These are phyloP conservation scores for Tricholoma sp. DNA, from an alignment of 768 basidiomycete genomes.

Conservation along the genomic window DNA sequence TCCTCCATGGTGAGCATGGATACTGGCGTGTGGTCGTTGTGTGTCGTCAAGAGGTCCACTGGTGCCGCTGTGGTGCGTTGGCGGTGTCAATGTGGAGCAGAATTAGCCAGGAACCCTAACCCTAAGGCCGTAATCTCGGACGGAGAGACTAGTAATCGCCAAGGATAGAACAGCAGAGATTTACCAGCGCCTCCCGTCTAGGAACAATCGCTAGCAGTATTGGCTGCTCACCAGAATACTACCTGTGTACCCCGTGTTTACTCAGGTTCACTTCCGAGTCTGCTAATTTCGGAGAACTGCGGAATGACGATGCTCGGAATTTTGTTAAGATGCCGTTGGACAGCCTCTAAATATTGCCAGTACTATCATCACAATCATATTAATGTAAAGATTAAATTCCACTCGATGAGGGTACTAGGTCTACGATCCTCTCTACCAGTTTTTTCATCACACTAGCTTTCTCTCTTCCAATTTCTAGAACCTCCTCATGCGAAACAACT, in stretches of 20 bases:
- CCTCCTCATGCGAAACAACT: constrained; percentile 76
- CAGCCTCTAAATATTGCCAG: too few species aligned
- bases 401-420: constrained; percentile 14
- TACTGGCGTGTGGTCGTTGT: constrained; percentile 18
- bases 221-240: too few species aligned
- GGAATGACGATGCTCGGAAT: neutral
- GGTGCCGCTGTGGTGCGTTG: neutral
- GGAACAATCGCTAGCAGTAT: too few species aligned
- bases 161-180: too few species aligned
- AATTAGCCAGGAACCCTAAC: neutral
- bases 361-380: too few species aligned
- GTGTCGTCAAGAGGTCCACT: constrained; percentile 15
- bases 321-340: neutral
- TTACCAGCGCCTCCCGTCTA: too few species aligned
- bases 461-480: constrained; percentile 55
- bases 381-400: neutral
- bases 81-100: neutral
- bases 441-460: constrained; percentile 70
- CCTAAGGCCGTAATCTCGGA: neutral
- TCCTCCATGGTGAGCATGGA: constrained; percentile 49
- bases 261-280: too few species aligned
- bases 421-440: constrained; percentile 64
- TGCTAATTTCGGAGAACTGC: neutral
- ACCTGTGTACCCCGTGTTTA: too few species aligned
- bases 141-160: too few species aligned